Base-by-base conservation (phyloP, 2,329 filamentous ascomycete species). In the Colletotrichum cuscutae region DNA sequence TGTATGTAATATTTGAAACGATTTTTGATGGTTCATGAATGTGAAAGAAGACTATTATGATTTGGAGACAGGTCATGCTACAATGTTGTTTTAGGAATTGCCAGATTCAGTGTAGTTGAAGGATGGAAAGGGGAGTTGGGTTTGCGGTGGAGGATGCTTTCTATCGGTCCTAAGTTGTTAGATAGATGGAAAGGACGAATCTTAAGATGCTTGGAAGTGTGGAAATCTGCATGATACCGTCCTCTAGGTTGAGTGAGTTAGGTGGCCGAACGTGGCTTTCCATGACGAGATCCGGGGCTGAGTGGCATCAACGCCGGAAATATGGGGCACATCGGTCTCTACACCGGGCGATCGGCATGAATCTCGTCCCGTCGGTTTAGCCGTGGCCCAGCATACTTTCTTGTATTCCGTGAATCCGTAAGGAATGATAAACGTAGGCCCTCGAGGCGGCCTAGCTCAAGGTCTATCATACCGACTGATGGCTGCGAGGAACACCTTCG, bases 21-120 rank as follows among this genome's bases (percentile, higher is more conserved):
- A 72, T 49, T 32, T 13, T 11, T 42, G 60, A 69, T 49, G 42
- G 42, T 11, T 63, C 4, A 30, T 32, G 28, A 63, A 49, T 7
- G 6, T 28, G 24, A 12, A 5, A 1, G 5, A 7, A 42, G 2
- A 15, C 59, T n/a, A 1, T 12, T 22, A 30, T 0, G 11, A 30
- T 2, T n/a, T 1, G 7, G 42, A 24, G 24, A 24, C 24, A 24
- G 2, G 5, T 9, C 4, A 9, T 9, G 42, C 8, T 11, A 8
- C 9, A 3, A 8, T n/a, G 42, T 6, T 42, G 37, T 4, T 19
- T 19, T 42, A 15, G 13, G 3, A 7, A 8, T 8, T 49, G 42
- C 4, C 42, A 0, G 19, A 8, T 46, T n/a, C 2, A 9, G 2
- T 46, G n/a, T 19, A 19, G 19, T 49, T 9, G 19, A 49, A n/a